phyloP scores from a whole-genome alignment of 495 filamentous ascomycete genomes.

The Talaromyces adpressus region DNA sequence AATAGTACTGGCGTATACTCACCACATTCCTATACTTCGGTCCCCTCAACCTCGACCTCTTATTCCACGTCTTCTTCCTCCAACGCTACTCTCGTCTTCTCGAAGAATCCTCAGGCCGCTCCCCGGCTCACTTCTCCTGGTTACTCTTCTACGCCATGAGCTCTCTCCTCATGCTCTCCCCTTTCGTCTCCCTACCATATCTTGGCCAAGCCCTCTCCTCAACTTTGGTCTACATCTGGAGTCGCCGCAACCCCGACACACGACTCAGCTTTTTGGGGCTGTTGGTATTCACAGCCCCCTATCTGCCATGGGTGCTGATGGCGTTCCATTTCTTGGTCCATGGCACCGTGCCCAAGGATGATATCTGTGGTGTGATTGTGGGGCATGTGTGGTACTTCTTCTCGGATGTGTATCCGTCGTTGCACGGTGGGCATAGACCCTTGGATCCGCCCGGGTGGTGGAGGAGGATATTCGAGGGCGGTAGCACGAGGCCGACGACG shows the following conservation, averaged over 20 bases:
- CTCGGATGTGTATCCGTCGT: slow-evolving; percentile 86
- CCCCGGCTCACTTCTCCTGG: slow-evolving; percentile 91
- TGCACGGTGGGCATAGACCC: slow-evolving; percentile 78
- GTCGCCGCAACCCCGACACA: slow-evolving; percentile 85
- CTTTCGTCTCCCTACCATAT: slow-evolving; percentile 79
- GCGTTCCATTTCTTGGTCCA: slow-evolving; percentile 81
- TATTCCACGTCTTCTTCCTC: slow-evolving; percentile 99
- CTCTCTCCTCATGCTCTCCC: slow-evolving; percentile 72
- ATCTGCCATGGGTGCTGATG: slow-evolving; percentile 94
- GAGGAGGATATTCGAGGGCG: slow-evolving; percentile 71
- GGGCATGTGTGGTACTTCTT: slow-evolving; percentile 99
- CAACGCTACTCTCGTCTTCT: slow-evolving; percentile 93
- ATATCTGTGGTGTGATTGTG: slow-evolving; percentile 86
- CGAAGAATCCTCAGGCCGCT: slow-evolving; percentile 85
- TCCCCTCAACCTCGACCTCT: slow-evolving; percentile 83
- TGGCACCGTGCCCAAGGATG: slow-evolving; percentile 84
- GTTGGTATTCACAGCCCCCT: slow-evolving; percentile 87
- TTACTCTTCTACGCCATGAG: slow-evolving; percentile 76
- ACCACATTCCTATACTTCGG: slow-evolving; percentile 98
- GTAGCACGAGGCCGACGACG: neutral
- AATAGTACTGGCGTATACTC: slow-evolving; percentile 88
- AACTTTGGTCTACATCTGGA: slow-evolving; percentile 97
- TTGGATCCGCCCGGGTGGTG: slow-evolving; percentile 90
- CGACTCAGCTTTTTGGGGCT: slow-evolving; percentile 85
- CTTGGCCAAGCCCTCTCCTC: slow-evolving; percentile 84